These are phyloP conservation scores for Trametes pubescens DNA, from an alignment of 1,284 basidiomycete species.

Conservation along the genomic window DNA sequence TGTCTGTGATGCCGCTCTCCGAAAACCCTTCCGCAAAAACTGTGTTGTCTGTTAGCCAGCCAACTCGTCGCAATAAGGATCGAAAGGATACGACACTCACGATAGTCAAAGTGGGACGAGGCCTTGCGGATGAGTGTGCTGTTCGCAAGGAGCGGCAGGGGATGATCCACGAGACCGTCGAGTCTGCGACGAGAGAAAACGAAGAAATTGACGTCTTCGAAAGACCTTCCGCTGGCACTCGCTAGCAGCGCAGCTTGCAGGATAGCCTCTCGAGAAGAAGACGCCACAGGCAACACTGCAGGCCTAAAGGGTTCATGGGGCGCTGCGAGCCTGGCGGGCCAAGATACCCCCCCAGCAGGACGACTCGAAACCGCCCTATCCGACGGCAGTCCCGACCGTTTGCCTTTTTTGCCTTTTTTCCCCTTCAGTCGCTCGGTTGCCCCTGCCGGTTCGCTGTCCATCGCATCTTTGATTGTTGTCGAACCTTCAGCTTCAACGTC, in stretches of 20 bases:
- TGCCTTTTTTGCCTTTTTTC: no score
- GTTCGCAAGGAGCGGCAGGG: conserved; percentile 23
- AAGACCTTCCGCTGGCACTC: conserved; percentile 8
- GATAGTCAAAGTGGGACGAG: conserved; percentile 22
- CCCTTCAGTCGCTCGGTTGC: no score
- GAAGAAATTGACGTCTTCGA: conserved; percentile 31
- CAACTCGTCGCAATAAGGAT: neutral
- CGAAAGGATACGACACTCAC: conserved; percentile 7
- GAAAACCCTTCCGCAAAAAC: neutral
- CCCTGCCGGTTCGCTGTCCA: no score
- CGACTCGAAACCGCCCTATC: no score
- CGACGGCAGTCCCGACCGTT: no score
- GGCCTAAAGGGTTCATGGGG: no score
- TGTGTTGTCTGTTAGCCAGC: neutral
- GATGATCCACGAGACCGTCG: conserved; percentile 12
- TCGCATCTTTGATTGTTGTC: no score
- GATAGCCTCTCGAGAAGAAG: conserved; percentile 10
- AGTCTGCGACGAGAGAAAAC: conserved; percentile 22
- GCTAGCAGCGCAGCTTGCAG: conserved; percentile 15
- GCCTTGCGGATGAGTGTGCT: conserved; percentile 22
- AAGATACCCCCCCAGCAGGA: no score
- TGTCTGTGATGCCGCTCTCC: neutral
- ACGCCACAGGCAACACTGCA: neutral
- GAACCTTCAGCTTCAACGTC: no score
- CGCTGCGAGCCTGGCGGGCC: no score